These are phyloP conservation scores for Trichosporon sp. DNA, from an alignment of 1,284 basidiomycete species.

Conservation along the genomic window DNA sequence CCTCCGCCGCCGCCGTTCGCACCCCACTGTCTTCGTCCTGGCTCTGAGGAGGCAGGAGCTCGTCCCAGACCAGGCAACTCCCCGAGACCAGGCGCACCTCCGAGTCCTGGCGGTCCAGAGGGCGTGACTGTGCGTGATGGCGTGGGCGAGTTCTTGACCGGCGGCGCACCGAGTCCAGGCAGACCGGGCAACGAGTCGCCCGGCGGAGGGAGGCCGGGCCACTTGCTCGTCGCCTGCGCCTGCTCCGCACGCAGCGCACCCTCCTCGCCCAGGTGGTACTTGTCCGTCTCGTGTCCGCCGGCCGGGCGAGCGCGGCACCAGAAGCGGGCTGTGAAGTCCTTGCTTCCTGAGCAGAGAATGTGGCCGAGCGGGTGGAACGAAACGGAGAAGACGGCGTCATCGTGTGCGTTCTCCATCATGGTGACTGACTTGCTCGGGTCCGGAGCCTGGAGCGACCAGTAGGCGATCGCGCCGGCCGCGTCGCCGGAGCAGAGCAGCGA, in stretches of 20 bases:
- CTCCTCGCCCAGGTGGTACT: conserved; percentile 46
- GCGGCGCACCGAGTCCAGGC: conserved; percentile 7
- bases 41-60: neutral
- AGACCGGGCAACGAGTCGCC: conserved; percentile 6
- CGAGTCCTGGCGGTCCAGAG: conserved; percentile 1
- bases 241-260: conserved; percentile 21
- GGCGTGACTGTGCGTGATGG: conserved; percentile 6
- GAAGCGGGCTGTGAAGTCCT: conserved; percentile 96
- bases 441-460: conserved; percentile 71
- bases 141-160: neutral
- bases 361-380: conserved; percentile 95
- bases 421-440: conserved; percentile 59
- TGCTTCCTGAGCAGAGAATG: conserved; percentile 82
- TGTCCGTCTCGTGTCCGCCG: conserved; percentile 59
- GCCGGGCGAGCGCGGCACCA: conserved; percentile 76
- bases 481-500: conserved; percentile 83
- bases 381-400: conserved; percentile 93
- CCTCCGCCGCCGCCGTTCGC: conserved; percentile 21
- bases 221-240: conserved; percentile 11
- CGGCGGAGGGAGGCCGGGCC: conserved; percentile 10
- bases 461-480: conserved; percentile 83
- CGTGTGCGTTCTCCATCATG: conserved; percentile 84
- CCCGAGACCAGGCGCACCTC: neutral
- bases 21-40: conserved; percentile 6
- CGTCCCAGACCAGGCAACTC: neutral